A percentile compares a stretch with the other conserved stretches of the same genome.
phyloP scores from a whole-genome alignment of 805 yeast genomes.

The Starmera dryadoides region DNA sequence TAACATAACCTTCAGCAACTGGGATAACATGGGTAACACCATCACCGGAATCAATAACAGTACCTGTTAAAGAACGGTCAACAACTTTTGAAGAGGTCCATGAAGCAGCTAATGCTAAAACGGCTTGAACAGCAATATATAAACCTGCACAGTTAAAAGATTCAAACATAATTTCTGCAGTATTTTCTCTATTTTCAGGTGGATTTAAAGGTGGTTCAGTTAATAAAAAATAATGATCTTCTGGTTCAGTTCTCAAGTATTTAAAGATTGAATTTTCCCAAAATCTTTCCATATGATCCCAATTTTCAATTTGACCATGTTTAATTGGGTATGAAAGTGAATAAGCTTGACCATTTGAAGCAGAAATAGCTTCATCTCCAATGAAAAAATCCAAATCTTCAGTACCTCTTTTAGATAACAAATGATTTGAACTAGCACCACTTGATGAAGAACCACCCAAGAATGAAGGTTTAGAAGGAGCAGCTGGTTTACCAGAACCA shows the following conservation, averaged over 20 bases:
- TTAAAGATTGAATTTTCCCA: conserved; percentile 98
- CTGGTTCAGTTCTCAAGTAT: conserved; percentile 96
- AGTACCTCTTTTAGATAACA: conserved; percentile 75
- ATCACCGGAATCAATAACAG: conserved; percentile 97
- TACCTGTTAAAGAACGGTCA: conserved; percentile 94
- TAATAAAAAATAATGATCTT: conserved; percentile 89
- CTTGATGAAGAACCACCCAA: conserved; percentile 18
- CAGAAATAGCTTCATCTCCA: conserved; percentile 90
- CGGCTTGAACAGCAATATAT: conserved; percentile 98
- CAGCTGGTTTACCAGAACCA: conserved; percentile 34
- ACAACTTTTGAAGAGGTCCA: conserved; percentile 97
- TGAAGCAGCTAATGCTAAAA: conserved; percentile 94
- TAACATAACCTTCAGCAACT: conserved; percentile 98
- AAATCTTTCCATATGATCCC: conserved; percentile 99
- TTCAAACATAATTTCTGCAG: conserved; percentile 99
- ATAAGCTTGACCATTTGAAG: conserved; percentile 88
- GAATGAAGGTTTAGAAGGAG: conserved; percentile 41
- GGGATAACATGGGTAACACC: conserved; percentile 99
- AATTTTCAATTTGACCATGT: conserved; percentile 97
- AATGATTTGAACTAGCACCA: conserved; percentile 26
- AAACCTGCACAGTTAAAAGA: conserved; percentile 97
- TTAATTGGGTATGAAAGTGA: conserved; percentile 86
- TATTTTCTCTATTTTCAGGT: conserved; percentile 98
- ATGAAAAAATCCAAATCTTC: conserved; percentile 92
- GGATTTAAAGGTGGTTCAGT: conserved; percentile 99